Conservation (phyloP, 2,329 filamentous ascomycete species). For the Bisporella sp. region DNA sequence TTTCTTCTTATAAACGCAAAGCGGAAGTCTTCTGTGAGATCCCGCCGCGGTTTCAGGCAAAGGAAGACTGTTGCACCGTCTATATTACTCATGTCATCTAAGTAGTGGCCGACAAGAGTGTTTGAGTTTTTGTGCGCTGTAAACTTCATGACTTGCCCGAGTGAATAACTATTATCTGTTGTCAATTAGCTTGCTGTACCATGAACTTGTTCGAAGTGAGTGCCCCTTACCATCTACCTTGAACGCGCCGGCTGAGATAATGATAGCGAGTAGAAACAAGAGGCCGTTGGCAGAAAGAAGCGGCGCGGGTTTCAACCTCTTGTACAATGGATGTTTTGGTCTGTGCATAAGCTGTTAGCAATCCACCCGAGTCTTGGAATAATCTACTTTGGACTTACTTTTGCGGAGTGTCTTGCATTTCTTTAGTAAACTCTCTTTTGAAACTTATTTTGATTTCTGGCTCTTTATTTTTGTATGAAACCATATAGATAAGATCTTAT, state of each 20-base stretch:
- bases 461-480: conserved; percentile 13
- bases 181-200: conserved; percentile 7
- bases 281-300: conserved; percentile 8
- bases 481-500: conserved; percentile 14
- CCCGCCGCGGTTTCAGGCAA: conserved; percentile 3
- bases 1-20: conserved; percentile 9
- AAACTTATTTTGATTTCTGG: conserved; percentile 14
- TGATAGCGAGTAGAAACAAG: conserved; percentile 11
- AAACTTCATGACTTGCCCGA: conserved; percentile 11
- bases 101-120: conserved; percentile 9
- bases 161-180: conserved; percentile 10
- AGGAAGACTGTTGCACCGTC: conserved; percentile 5
- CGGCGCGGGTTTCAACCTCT: conserved; percentile 7
- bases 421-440: conserved; percentile 13
- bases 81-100: conserved; percentile 12
- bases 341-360: conserved; percentile 9
- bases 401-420: conserved; percentile 9
- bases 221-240: conserved; percentile 9
- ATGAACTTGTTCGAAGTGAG: conserved; percentile 7
- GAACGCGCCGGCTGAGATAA: conserved; percentile 7
- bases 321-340: conserved; percentile 11
- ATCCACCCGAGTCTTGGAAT: conserved; percentile 5
- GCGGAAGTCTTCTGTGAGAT: conserved; percentile 11
- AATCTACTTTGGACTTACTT: conserved; percentile 10
- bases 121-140: conserved; percentile 6